Evolutionary conservation across 108 stramenopile genomes (phyloP).

Genomic region (Cyclotella cryptica): DNA sequence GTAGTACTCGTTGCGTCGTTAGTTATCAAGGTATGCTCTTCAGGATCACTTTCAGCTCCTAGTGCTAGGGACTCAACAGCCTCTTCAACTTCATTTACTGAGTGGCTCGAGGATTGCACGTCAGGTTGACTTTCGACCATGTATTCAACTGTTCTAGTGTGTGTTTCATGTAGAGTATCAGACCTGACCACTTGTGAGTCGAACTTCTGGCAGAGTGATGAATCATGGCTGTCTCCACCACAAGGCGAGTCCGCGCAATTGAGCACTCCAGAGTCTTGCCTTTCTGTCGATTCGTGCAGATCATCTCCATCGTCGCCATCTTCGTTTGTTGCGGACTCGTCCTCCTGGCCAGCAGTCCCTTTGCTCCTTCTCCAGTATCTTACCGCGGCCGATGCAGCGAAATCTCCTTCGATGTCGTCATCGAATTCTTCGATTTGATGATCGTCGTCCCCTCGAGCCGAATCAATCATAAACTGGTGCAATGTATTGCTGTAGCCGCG

Average conservation of each 20-base stretch:
- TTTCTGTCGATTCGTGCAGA: not conserved
- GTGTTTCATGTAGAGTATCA: too few relatives aligned
- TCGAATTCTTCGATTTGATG: not conserved
- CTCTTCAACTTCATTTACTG: not conserved
- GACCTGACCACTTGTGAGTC: too few relatives aligned
- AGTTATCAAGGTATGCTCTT: not conserved
- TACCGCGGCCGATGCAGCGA: slow-evolving; percentile 19
- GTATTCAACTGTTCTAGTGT: too few relatives aligned
- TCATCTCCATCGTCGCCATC: not conserved
- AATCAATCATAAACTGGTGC: slow-evolving; percentile 16
- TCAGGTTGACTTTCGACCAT: too few relatives aligned
- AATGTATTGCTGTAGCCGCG: not conserved
- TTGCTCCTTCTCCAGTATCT: slow-evolving; percentile 12
- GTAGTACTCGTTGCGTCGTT: not conserved
- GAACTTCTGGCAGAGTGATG: too few relatives aligned
- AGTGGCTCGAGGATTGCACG: not conserved
- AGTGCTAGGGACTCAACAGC: not conserved
- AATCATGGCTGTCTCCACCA: too few relatives aligned
- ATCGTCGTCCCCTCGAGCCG: not conserved
- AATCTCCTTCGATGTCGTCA: slow-evolving; percentile 1
- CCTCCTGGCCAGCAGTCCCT: not conserved
- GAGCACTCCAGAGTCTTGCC: not conserved
- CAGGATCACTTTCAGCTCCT: not conserved
- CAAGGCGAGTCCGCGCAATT: not conserved
- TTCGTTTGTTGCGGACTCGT: not conserved